phyloP scores from a whole-genome alignment of 2,329 filamentous ascomycete genomes.

The Diplocarpon rosae region DNA sequence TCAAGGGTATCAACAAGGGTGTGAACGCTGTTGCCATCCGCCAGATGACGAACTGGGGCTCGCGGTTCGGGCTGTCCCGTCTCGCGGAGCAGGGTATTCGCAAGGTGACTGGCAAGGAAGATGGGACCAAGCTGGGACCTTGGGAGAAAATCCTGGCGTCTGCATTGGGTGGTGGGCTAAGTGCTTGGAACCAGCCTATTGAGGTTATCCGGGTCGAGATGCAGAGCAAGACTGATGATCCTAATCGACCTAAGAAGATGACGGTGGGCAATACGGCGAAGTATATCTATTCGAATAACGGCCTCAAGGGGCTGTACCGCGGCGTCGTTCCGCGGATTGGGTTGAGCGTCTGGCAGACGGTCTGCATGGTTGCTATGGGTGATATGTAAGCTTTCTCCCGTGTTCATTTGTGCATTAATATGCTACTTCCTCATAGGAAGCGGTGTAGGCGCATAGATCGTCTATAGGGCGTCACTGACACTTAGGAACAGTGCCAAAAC shows the following conservation, averaged over 20 bases:
- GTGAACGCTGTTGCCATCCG: slow-evolving; percentile 98
- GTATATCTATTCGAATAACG: slow-evolving; percentile 89
- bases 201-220: slow-evolving; percentile 99
- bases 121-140: slow-evolving; percentile 65
- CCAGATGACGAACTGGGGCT: slow-evolving; percentile 99
- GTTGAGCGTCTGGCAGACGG: slow-evolving; percentile 95
- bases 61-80: slow-evolving; percentile 85
- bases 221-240: slow-evolving; percentile 97
- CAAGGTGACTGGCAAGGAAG: slow-evolving; percentile 63
- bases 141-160: slow-evolving; percentile 84
- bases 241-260: slow-evolving; percentile 98
- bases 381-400: slow-evolving; percentile 64
- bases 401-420: background rate
- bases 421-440: background rate
- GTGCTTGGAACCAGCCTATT: slow-evolving; percentile 98
- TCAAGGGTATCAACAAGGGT: slow-evolving; percentile 93
- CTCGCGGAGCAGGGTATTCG: slow-evolving; percentile 86
- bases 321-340: slow-evolving; percentile 91
- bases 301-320: slow-evolving; percentile 85
- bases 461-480: slow-evolving; percentile 10
- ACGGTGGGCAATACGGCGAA: slow-evolving; percentile 75
- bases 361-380: slow-evolving; percentile 98
- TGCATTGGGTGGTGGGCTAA: slow-evolving; percentile 82
- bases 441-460: background rate
- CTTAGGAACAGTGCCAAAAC: slow-evolving; percentile 45